Base-by-base conservation (phyloP, 2,329 filamentous ascomycete genomes). In the Sporothrix pallida region DNA sequence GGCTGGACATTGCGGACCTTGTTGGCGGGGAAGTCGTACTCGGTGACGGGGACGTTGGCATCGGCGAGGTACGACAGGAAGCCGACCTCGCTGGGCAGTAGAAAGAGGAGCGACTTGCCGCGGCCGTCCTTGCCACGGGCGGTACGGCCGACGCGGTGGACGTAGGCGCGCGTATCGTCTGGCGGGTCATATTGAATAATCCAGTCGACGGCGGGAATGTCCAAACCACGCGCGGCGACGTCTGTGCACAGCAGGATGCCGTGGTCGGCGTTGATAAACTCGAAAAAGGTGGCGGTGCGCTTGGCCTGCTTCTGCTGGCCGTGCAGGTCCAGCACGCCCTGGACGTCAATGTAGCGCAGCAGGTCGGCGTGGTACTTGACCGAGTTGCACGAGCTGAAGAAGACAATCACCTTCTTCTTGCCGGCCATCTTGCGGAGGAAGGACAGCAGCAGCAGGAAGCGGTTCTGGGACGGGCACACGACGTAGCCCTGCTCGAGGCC, bases 341-440 rank as follows among this genome's bases (percentile, higher is more conserved):
- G 79, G 20, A 98, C 88, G 82, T 98, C 96, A 79, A 98, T 98
- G 84, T 97, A 98, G 85, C 98, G 98, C 77, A 99, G 90, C 42
- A 99, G 89, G 82, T 98, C 95, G 37, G 93, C 90, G 83, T 97
- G 94, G 84, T 98, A 99, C 82, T 97, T 97, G 79, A 98, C 95
- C 77, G 92, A 97, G 80, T 94, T 94, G 82, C 94, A 97, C 80
- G 91, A 94, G 78, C 91, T 94, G 84, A 98, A 94, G 86, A 98
- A 98, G 75, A 98, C 95, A 80, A 98, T 97, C 76, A 97, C 92
- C 88, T 98, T 98, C 83, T 98, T 98, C 84, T 97, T 98, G 87
- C 95, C 95, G 72, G 92, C 86, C 83, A 97, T 94, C 78, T 92
- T 90, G 84, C 97, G 96, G 67, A 99, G 86, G 85, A 99, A 98